Evolutionary conservation across 257 asterid genomes (phyloP).

Genomic region (Nicotiana undulata): DNA sequence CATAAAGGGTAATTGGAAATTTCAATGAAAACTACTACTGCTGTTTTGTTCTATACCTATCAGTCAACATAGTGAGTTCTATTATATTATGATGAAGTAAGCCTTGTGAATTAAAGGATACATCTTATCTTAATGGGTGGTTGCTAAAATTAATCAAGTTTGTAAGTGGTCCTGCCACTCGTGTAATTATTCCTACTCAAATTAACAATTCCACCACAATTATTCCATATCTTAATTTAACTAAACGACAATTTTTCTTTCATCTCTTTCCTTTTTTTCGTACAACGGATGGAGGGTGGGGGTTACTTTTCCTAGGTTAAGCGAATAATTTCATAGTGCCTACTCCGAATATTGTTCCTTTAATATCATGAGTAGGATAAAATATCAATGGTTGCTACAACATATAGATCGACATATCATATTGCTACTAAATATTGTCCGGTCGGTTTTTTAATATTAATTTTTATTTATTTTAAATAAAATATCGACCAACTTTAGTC

Average conservation of each 20-base stretch:
- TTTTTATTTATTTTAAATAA: too few relatives aligned
- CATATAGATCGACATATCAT: neutral
- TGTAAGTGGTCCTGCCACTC: constrained; percentile 15
- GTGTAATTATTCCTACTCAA: constrained; percentile 6
- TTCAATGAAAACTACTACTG: neutral
- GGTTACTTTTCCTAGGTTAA: neutral
- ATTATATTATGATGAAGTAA: constrained; percentile 17
- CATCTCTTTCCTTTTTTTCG: too few relatives aligned
- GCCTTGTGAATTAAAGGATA: neutral
- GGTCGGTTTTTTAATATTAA: too few relatives aligned
- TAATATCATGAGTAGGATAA: too few relatives aligned
- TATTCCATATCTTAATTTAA: neutral
- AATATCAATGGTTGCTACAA: neutral
- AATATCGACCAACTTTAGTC: too few relatives aligned
- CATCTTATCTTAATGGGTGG: constrained; percentile 4
- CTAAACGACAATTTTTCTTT: neutral
- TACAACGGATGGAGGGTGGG: too few relatives aligned
- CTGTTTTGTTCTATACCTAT: neutral
- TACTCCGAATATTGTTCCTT: too few relatives aligned
- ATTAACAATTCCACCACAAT: constrained; percentile 3
- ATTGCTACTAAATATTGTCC: too few relatives aligned
- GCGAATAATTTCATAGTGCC: constrained; percentile 2
- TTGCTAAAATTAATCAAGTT: neutral
- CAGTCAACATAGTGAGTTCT: too few relatives aligned
- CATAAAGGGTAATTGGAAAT: neutral